Evolutionary conservation across 139 green algal genomes (phyloP), one percentile per base, ranked within the genome.

Genomic region (Mesotaenium endlicherianum): DNA sequence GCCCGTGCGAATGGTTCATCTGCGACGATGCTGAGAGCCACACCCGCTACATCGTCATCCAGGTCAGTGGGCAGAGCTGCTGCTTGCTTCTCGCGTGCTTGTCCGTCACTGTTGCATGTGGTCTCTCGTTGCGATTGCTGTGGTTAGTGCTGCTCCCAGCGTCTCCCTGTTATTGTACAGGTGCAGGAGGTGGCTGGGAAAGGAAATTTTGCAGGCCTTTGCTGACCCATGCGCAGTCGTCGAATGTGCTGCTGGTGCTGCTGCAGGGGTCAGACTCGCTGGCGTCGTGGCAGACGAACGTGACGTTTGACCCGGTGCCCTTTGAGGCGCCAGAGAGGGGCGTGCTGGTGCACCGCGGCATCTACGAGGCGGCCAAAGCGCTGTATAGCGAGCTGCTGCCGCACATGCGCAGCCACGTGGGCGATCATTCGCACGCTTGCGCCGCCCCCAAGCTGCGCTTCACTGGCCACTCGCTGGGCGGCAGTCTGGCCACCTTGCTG

Each of bases 301-400:
- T 99, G 0, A 95, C 91, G 17, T 98, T 99, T 87, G 95, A 99
- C 86, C 96, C 96, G 1, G 91, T 98, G 5, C 3, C 85, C 6
- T 99, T 99, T 91, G 96, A 99, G 90, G 93, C 97, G 79, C 74
- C 90, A 2, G 70, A 50, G 0, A 81, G 97, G 31, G 92, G 92
- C 2, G 89, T 97, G 30, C 94, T 92, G 88, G 95, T 98, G 41
- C 96, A 99, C 90, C 89, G 94, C 3, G 96, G 96, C 31, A 92
- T 97, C 67, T 99, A 99, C 86, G 91, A 95, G 60, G 90, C 92
- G 1, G 95, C 96, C 1, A 42, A 88, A 3, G 88, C 80, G 5
- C 91, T 99, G 83, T 99, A 98, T 84, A 86, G 93, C 38, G 77
- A 91, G n/a, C 95, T 99, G 87, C 88, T 95, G 67, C 95, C 95